phyloP scores from a whole-genome alignment of 768 basidiomycete species.

The Termitomyces sp. region DNA sequence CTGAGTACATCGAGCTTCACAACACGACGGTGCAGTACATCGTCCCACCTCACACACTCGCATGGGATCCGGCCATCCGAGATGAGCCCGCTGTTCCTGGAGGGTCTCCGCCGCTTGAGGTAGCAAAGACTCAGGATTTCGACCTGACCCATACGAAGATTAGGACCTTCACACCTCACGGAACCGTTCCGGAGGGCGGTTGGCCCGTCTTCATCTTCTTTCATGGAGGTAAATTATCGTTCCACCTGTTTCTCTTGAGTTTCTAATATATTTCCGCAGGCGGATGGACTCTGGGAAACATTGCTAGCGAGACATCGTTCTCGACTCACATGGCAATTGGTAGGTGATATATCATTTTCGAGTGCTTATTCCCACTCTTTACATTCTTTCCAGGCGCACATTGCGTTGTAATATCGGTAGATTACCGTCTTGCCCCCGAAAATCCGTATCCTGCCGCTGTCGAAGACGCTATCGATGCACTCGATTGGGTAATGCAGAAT shows the following conservation, averaged over 20 bases:
- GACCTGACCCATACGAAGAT: constrained; percentile 51
- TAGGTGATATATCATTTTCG: constrained; percentile 25
- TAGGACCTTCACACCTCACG: constrained; percentile 64
- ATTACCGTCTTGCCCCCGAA: constrained; percentile 75
- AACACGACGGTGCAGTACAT: constrained; percentile 45
- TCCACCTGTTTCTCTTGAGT: neutral
- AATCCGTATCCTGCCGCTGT: constrained; percentile 69
- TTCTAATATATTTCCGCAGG: constrained; percentile 35
- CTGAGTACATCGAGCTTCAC: constrained; percentile 67
- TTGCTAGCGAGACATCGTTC: constrained; percentile 59
- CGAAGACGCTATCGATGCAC: constrained; percentile 65
- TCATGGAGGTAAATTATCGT: constrained; percentile 56
- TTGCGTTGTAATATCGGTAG: constrained; percentile 64
- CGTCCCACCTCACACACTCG: constrained; percentile 51
- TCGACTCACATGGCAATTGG: constrained; percentile 59
- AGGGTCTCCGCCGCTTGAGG: constrained; percentile 51
- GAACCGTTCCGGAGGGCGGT: constrained; percentile 46
- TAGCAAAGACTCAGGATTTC: constrained; percentile 55
- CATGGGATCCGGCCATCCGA: constrained; percentile 62
- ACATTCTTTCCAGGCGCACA: constrained; percentile 43
- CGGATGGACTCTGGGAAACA: constrained; percentile 76
- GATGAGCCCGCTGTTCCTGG: constrained; percentile 54
- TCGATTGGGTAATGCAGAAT: constrained; percentile 57
- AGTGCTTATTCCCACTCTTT: neutral
- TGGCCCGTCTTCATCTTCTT: constrained; percentile 77